A percentile compares a stretch with the other conserved stretches of the same genome.
Conservation (phyloP, 116 monocot species). For the Posidonia oceanica region DNA sequence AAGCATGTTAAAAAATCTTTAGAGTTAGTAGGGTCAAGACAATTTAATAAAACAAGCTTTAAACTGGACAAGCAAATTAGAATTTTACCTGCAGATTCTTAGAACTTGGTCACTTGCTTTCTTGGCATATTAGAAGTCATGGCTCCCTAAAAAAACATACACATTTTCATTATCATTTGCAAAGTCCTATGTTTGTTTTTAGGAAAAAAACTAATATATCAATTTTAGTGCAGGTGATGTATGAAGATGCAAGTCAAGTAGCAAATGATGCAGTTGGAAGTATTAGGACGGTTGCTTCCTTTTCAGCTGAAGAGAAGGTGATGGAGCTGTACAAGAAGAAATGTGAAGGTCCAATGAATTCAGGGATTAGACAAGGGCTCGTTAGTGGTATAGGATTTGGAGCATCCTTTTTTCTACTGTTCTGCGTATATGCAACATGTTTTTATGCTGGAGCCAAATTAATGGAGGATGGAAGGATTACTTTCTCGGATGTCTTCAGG, state of each 20-base stretch:
- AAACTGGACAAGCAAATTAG: too few relatives aligned
- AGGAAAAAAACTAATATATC: too few relatives aligned
- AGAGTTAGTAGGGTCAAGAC: too few relatives aligned
- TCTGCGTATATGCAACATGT: slow-evolving; percentile 26
- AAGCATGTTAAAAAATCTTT: too few relatives aligned
- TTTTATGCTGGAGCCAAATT: slow-evolving; percentile 54
- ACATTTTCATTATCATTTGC: too few relatives aligned
- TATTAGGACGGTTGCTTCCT: slow-evolving; percentile 58
- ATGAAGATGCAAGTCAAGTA: slow-evolving; percentile 12
- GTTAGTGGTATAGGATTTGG: slow-evolving; percentile 53
- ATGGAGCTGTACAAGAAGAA: slow-evolving; percentile 47
- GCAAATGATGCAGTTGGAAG: slow-evolving; percentile 44
- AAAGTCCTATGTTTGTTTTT: too few relatives aligned
- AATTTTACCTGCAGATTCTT: too few relatives aligned
- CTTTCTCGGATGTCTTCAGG: slow-evolving; percentile 35
- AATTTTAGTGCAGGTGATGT: slow-evolving; percentile 9
- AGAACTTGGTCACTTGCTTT: too few relatives aligned
- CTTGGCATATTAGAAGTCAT: too few relatives aligned
- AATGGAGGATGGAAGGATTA: slow-evolving; percentile 32
- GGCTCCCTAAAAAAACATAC: too few relatives aligned
- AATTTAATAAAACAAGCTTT: too few relatives aligned
- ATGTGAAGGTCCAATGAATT: slow-evolving; percentile 40
- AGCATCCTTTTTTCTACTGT: slow-evolving; percentile 36
- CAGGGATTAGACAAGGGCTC: slow-evolving; percentile 36
- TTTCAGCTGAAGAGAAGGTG: slow-evolving; percentile 55